A percentile compares a stretch with the other conserved stretches of the same genome.
Evolutionary conservation across 805 yeast species (phyloP).

Genomic region (Pichia occidentalis): DNA sequence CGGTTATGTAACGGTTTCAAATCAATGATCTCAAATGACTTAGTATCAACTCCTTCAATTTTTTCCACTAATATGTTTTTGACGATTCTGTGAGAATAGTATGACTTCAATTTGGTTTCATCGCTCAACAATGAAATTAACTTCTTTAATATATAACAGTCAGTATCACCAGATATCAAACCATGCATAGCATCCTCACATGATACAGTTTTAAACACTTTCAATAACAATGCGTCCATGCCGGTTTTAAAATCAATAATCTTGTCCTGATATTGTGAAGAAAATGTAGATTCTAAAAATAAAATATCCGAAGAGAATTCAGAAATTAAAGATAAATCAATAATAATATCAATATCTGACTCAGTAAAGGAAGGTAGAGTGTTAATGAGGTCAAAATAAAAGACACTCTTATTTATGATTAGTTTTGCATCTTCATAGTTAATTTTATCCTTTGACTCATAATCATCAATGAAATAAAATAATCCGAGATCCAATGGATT

Average conservation of each 20-base stretch:
- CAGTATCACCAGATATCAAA: background rate
- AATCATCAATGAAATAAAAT: constrained; percentile 12
- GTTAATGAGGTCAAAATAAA: constrained; percentile 6
- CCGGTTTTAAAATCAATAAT: constrained; percentile 12
- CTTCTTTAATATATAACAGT: background rate
- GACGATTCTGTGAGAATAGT: constrained; percentile 34
- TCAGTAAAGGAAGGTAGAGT: background rate
- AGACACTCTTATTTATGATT: constrained; percentile 6
- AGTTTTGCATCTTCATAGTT: background rate
- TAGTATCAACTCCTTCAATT: constrained; percentile 21
- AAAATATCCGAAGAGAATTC: constrained; percentile 28
- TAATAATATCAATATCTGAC: constrained; percentile 13
- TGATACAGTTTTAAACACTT: background rate
- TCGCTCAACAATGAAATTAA: constrained; percentile 1
- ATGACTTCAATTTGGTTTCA: constrained; percentile 8
- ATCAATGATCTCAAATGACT: constrained; percentile 22
- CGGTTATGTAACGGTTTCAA: constrained; percentile 28
- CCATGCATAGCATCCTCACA: background rate
- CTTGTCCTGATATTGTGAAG: constrained; percentile 7
- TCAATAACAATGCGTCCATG: background rate
- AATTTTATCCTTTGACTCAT: background rate
- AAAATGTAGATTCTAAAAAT: constrained; percentile 2
- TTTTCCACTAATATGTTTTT: constrained; percentile 27
- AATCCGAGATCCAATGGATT: constrained; percentile 23
- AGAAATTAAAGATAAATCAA: constrained; percentile 31